Conservation (phyloP, 805 yeast genomes). For the Candida ovalis region DNA sequence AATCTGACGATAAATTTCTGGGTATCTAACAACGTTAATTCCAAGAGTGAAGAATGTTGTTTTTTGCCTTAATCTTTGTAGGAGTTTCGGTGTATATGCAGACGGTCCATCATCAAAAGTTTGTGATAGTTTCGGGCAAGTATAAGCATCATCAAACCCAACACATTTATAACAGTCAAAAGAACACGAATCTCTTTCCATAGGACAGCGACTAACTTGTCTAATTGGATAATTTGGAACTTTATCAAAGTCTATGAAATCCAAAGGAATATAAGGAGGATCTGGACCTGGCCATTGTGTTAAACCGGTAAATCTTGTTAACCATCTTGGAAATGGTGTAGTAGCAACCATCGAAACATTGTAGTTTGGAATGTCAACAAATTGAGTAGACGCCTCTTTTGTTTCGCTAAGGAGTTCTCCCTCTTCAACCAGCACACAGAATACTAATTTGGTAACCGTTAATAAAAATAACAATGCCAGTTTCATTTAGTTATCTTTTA, state of each 20-base stretch:
- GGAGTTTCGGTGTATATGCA: slow-evolving; percentile 57
- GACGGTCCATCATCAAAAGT: slow-evolving; percentile 97
- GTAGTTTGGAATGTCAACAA: slow-evolving; percentile 15
- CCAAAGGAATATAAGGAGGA: slow-evolving; percentile 86
- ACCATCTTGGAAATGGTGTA: slow-evolving; percentile 69
- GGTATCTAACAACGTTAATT: slow-evolving; percentile 69
- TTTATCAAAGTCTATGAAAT: slow-evolving; percentile 54
- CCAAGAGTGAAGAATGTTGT: slow-evolving; percentile 88
- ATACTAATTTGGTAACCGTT: too few relatives aligned
- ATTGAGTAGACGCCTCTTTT: neutral
- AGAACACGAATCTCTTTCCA: slow-evolving; percentile 57
- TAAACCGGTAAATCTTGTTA: slow-evolving; percentile 68
- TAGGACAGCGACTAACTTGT: slow-evolving; percentile 56
- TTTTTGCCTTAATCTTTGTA: slow-evolving; percentile 47
- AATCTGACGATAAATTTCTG: slow-evolving; percentile 62
- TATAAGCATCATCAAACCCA: slow-evolving; percentile 66
- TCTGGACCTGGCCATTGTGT: slow-evolving; percentile 78
- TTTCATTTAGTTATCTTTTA: too few relatives aligned
- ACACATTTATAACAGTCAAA: slow-evolving; percentile 85
- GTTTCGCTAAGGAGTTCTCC: too few relatives aligned
- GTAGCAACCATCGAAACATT: slow-evolving; percentile 25
- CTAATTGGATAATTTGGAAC: slow-evolving; percentile 51
- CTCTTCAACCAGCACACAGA: too few relatives aligned
- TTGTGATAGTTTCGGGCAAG: slow-evolving; percentile 75
- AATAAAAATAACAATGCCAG: too few relatives aligned